phyloP scores from a whole-genome alignment of 1,284 basidiomycete species.

The Ustilago crameri region DNA sequence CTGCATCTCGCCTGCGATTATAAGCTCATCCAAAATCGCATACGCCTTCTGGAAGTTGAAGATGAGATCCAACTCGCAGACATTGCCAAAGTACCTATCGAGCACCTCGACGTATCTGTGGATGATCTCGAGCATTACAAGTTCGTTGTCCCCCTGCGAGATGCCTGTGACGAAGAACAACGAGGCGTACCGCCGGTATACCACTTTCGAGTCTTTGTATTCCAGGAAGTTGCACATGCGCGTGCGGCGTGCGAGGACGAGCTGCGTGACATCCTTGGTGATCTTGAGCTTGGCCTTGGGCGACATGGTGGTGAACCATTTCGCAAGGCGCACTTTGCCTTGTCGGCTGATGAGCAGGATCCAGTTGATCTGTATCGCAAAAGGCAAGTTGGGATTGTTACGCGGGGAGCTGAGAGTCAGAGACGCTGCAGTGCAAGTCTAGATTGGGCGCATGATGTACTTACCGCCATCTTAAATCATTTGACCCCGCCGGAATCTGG shows the following conservation, averaged over 20 bases:
- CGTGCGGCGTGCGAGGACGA: constrained; percentile 93
- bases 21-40: constrained; percentile 84
- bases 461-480: neutral
- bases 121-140: constrained; percentile 94
- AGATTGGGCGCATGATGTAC: neutral
- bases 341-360: constrained; percentile 92
- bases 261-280: constrained; percentile 98
- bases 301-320: constrained; percentile 97
- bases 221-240: constrained; percentile 99
- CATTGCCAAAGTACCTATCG: constrained; percentile 97
- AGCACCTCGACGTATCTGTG: constrained; percentile 99
- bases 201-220: constrained; percentile 84
- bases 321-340: constrained; percentile 96
- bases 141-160: constrained; percentile 85
- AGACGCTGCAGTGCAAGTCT: neutral
- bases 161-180: constrained; percentile 98
- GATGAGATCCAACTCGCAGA: constrained; percentile 68
- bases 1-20: constrained; percentile 97
- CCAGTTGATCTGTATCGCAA: constrained; percentile 71
- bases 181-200: constrained; percentile 96
- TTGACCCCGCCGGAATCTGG: neutral
- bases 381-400: neutral
- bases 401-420: neutral
- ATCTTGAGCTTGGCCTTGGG: constrained; percentile 97
- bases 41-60: constrained; percentile 69